Evolutionary conservation across 371 early-diverging fungal genomes (phyloP), one percentile per base, ranked within the genome.

Genomic region (Parasitella parasitica): DNA sequence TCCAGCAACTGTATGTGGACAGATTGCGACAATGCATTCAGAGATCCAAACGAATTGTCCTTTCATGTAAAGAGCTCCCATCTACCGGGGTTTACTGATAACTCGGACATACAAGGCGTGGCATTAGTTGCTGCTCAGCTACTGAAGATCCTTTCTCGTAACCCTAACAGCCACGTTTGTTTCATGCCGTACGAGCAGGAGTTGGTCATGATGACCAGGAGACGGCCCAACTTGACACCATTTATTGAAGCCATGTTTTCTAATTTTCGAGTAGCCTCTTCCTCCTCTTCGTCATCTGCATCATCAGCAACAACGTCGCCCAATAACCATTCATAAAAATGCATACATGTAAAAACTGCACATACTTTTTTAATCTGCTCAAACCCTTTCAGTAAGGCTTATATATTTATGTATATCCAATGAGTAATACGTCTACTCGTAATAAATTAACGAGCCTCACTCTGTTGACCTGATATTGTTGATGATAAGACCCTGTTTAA

Each of bases 121-220:
- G 86, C 89, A 1, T 62, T 90, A 46, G 86, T 88, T 2, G 83
- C 88, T 3, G 78, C 87, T 15, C 76, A 89, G 49, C 70, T 89
- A 6, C 61, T 90, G n/a, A 68, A 88, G 20, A 84, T 88, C 30
- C 63, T 90, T 0, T 86, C 89, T 28, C 70, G 83, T 18, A 71
- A 73, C n/a, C 81, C 79, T 7, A 73, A 71, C 26, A 83, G 83
- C 50, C 78, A 80, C 18, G 80, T 73, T 16, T 55, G 76, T 30
- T 90, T 90, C 64, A 63, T 80, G 62, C 81, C 86, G 3, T 85
- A 77, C 35, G 89, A 88, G 58, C 64, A 58, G 36, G 74, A 77
- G 16, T 37, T 69, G 49, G 38, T 57, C 12, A 43, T 53, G 32
- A 64, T 64, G 61, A 49, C 54, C 7, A 51, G 81, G 36, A 76